phyloP scores from a whole-genome alignment of 2,329 filamentous ascomycete species.

The Stemphylium vesicarium region DNA sequence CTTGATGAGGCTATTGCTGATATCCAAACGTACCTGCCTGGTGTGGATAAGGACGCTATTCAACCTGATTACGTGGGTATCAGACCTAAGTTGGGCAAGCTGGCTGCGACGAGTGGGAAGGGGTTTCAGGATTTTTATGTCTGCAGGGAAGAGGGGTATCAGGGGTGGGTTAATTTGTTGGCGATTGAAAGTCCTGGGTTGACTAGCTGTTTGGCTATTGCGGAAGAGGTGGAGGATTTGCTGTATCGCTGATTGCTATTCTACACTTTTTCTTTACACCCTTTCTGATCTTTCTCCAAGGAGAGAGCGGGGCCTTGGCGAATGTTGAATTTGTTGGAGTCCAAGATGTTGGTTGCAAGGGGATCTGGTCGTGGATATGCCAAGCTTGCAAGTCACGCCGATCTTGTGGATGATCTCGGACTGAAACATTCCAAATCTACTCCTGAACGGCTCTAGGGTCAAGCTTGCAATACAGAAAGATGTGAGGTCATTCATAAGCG shows the following conservation, averaged over 20 bases:
- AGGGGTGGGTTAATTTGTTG: conserved; percentile 86
- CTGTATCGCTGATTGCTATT: conserved; percentile 51
- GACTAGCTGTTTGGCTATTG: conserved; percentile 86
- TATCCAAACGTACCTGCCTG: conserved; percentile 80
- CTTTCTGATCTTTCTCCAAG: too few relatives aligned
- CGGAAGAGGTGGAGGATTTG: conserved; percentile 70
- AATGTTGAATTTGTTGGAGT: too few relatives aligned
- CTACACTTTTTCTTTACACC: background rate
- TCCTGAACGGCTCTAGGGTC: too few relatives aligned
- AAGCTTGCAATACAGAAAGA: too few relatives aligned
- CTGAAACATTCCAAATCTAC: too few relatives aligned
- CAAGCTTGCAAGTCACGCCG: too few relatives aligned
- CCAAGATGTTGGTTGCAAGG: too few relatives aligned
- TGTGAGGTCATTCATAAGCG: too few relatives aligned
- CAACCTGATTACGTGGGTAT: conserved; percentile 89
- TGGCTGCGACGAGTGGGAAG: conserved; percentile 65
- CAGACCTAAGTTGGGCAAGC: conserved; percentile 76
- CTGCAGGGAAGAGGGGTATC: conserved; percentile 74
- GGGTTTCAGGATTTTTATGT: conserved; percentile 88
- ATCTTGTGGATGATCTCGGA: too few relatives aligned
- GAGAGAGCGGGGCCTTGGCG: too few relatives aligned
- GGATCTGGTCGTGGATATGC: too few relatives aligned
- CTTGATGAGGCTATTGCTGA: conserved; percentile 72
- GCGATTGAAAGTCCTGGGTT: conserved; percentile 94
- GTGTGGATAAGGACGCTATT: conserved; percentile 69